These are phyloP conservation scores for Penicillium decumbens DNA, from an alignment of 2,329 filamentous ascomycete species.

Conservation along the genomic window DNA sequence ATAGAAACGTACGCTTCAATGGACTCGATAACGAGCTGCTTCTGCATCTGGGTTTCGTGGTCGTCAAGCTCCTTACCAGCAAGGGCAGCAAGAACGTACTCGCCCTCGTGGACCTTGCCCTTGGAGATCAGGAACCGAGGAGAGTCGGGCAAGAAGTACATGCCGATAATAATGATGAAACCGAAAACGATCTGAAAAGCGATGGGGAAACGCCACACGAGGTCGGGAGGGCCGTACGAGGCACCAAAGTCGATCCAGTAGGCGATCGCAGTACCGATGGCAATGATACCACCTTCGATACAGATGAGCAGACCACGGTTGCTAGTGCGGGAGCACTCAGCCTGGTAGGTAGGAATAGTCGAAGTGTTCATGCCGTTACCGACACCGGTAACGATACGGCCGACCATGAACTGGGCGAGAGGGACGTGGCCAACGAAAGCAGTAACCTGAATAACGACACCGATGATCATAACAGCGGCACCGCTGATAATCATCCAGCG, in stretches of 20 bases:
- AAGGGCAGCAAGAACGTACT: slow-evolving; percentile 50
- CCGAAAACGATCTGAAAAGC: slow-evolving; percentile 52
- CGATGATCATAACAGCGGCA: slow-evolving; percentile 48
- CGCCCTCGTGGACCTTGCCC: slow-evolving; percentile 46
- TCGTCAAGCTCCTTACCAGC: slow-evolving; percentile 48
- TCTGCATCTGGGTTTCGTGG: slow-evolving; percentile 55
- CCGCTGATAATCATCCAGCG: slow-evolving; percentile 53
- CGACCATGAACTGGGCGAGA: slow-evolving; percentile 51
- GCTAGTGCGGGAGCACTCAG: slow-evolving; percentile 51
- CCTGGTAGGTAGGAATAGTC: slow-evolving; percentile 53
- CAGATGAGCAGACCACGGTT: slow-evolving; percentile 60
- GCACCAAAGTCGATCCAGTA: slow-evolving; percentile 52
- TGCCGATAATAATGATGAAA: slow-evolving; percentile 42
- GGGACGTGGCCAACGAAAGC: slow-evolving; percentile 30
- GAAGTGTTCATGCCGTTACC: slow-evolving; percentile 56
- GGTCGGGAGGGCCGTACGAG: slow-evolving; percentile 31
- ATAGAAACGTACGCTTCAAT: slow-evolving; percentile 53
- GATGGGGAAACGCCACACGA: slow-evolving; percentile 51
- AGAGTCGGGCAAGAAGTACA: slow-evolving; percentile 45
- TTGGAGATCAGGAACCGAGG: slow-evolving; percentile 46
- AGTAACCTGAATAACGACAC: slow-evolving; percentile 39
- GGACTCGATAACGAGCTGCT: slow-evolving; percentile 65
- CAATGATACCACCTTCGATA: slow-evolving; percentile 53
- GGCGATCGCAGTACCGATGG: slow-evolving; percentile 50
- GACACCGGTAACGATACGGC: slow-evolving; percentile 50